These are phyloP conservation scores for Setomelanomma holmii DNA, from an alignment of 2,329 filamentous ascomycete species.

Conservation along the genomic window DNA sequence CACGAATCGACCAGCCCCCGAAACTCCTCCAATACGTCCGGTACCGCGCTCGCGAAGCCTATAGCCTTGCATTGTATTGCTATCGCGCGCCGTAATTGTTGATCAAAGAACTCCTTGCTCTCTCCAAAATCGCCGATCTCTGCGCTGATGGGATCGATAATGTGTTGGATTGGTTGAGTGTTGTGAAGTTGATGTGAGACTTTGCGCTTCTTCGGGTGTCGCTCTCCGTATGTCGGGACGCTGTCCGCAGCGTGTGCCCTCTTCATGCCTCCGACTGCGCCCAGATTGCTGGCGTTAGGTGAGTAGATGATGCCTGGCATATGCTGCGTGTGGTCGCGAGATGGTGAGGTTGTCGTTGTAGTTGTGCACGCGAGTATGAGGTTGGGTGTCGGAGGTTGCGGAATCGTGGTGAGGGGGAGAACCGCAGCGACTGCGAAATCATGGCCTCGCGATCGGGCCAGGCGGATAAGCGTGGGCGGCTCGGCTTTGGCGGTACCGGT, in stretches of 20 bases:
- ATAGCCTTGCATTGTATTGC: slow-evolving; percentile 58
- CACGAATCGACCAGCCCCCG: slow-evolving; percentile 64
- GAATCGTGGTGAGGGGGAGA: background rate
- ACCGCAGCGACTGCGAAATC: slow-evolving; percentile 9
- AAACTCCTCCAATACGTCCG: slow-evolving; percentile 64
- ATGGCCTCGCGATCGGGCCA: slow-evolving; percentile 12
- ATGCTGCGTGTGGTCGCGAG: slow-evolving; percentile 24
- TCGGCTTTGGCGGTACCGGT: slow-evolving; percentile 12
- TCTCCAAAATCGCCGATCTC: slow-evolving; percentile 42
- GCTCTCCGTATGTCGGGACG: slow-evolving; percentile 26
- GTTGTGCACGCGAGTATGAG: slow-evolving; percentile 15
- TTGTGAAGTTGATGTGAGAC: slow-evolving; percentile 43
- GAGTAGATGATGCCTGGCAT: slow-evolving; percentile 44
- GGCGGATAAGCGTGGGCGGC: slow-evolving; percentile 12
- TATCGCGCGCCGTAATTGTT: slow-evolving; percentile 63
- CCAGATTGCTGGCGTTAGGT: slow-evolving; percentile 38
- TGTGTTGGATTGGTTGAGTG: slow-evolving; percentile 42
- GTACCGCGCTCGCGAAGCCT: slow-evolving; percentile 63
- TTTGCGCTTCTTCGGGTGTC: slow-evolving; percentile 44
- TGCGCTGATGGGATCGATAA: slow-evolving; percentile 44
- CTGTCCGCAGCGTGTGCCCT: slow-evolving; percentile 32
- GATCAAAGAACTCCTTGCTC: slow-evolving; percentile 61
- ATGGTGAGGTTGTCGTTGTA: slow-evolving; percentile 9
- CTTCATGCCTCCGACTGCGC: slow-evolving; percentile 45
- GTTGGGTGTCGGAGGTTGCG: slow-evolving; percentile 16